A percentile compares a stretch with the other conserved stretches of the same genome.
These are phyloP conservation scores for Exutisphaerella laricina DNA, from an alignment of 2,329 filamentous ascomycete species.

Conservation along the genomic window DNA sequence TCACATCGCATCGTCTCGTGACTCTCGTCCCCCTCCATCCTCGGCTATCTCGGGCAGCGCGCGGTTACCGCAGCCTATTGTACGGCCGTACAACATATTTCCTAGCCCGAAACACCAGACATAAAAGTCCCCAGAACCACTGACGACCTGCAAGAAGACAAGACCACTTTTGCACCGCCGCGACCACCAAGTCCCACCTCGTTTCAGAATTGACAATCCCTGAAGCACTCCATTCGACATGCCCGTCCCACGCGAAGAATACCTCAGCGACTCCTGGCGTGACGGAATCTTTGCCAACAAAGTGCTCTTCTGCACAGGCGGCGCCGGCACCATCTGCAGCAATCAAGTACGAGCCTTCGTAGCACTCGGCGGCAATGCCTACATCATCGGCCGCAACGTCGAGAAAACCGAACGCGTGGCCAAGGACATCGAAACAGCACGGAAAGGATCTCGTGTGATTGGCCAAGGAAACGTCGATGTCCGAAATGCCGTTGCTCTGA, in stretches of 20 bases:
- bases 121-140: no score
- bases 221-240: conserved; percentile 8
- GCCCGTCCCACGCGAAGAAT: conserved; percentile 63
- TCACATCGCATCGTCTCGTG: no score
- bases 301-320: conserved; percentile 91
- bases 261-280: conserved; percentile 76
- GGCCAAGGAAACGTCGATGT: conserved; percentile 74
- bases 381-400: conserved; percentile 84
- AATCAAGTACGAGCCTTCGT: conserved; percentile 90
- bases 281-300: conserved; percentile 83
- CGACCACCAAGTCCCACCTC: no score
- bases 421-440: conserved; percentile 71
- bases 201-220: background rate
- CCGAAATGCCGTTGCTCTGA: conserved; percentile 58
- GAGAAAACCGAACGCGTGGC: conserved; percentile 81
- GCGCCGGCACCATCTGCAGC: conserved; percentile 88
- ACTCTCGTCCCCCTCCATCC: no score
- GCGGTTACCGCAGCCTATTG: background rate
- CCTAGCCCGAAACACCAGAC: no score
- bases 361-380: conserved; percentile 84
- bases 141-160: no score
- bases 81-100: conserved; percentile 1
- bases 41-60: background rate
- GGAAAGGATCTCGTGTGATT: conserved; percentile 75
- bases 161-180: no score